Evolutionary conservation across 106 monocot species (phyloP).

Genomic region (Acorus gramineus): DNA sequence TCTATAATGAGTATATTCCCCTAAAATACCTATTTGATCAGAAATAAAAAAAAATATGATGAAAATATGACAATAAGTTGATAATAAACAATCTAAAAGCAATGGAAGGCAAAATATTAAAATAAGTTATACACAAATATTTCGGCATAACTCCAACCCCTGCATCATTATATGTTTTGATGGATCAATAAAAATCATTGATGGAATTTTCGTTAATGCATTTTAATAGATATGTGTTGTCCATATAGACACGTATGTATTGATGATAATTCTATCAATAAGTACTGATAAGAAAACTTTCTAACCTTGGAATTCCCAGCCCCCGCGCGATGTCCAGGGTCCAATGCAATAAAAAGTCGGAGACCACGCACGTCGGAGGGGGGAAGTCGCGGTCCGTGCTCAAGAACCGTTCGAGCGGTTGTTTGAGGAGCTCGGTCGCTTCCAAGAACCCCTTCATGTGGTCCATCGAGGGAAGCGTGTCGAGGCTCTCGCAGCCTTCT

Average conservation of each 20-base stretch:
- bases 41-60: too few relatives aligned
- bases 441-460: slow-evolving; percentile 9
- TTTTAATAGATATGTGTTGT: not conserved
- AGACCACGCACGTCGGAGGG: slow-evolving; percentile 29
- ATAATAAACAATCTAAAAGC: too few relatives aligned
- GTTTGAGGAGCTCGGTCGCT: slow-evolving; percentile 12
- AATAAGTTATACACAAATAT: too few relatives aligned
- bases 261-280: slow-evolving; percentile 12
- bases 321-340: slow-evolving; percentile 11
- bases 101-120: too few relatives aligned
- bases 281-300: slow-evolving; percentile 17
- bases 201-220: too few relatives aligned
- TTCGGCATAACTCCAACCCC: too few relatives aligned
- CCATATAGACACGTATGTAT: slow-evolving; percentile 15
- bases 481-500: slow-evolving; percentile 33
- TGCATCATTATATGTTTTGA: too few relatives aligned
- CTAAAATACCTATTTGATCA: too few relatives aligned
- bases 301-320: slow-evolving; percentile 28
- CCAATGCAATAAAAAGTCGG: slow-evolving; percentile 36
- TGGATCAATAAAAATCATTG: too few relatives aligned
- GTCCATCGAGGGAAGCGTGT: slow-evolving; percentile 4
- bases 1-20: too few relatives aligned
- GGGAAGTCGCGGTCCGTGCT: not conserved
- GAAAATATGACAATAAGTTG: too few relatives aligned
- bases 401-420: slow-evolving; percentile 18